Evolutionary conservation across 2,329 filamentous ascomycete genomes (phyloP), one percentile per base, ranked within the genome.

Genomic region (Paraconiothyrium sp.): DNA sequence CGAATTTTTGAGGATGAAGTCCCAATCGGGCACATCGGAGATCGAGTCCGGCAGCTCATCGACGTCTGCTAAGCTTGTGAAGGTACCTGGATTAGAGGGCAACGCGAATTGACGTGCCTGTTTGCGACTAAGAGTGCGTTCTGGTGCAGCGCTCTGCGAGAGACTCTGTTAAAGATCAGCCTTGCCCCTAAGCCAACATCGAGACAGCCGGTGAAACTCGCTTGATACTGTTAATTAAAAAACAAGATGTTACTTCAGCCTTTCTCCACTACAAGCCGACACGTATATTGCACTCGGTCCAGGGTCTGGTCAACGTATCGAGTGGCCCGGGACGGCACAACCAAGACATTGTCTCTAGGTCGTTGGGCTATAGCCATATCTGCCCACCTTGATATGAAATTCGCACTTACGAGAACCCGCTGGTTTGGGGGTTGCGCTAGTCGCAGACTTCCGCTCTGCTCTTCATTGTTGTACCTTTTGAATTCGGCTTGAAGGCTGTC

Each of bases 401-500:
- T 13, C 22, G 27, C 41, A 47, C 54, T 47, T 37, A 56, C 54
- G 48, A 47, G 41, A 16, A 47, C 30, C 22, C 32, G 43, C 41
- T 56, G 54, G 16, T 56, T 48, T 27, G 54, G 8, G 13, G 32
- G 32, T 7, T 56, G 54, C 20, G 54, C 16, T 37, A 56, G 54
- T 24, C n/a, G 13, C 20, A 20, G n/a, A 6, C 20, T 48, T 16
- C 24, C 27, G 4, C 13, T 51, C 22, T 34, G 39, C 16, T 54
- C 49, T 13, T 49, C 10, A 16, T 16, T 22, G 30, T 48, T 50
- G 47, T 62, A 62, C 44, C 41, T 58, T 24, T 56, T 58, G 48
- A 62, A 62, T 37, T 62, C 55, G n/a, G 56, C 60, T 51, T 62
- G 55, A 13, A 62, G 55, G 32, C 56, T 56, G 49, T 62, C 60